These are phyloP conservation scores for Neurospora sublineolata DNA, from an alignment of 495 filamentous ascomycete genomes.

Conservation along the genomic window DNA sequence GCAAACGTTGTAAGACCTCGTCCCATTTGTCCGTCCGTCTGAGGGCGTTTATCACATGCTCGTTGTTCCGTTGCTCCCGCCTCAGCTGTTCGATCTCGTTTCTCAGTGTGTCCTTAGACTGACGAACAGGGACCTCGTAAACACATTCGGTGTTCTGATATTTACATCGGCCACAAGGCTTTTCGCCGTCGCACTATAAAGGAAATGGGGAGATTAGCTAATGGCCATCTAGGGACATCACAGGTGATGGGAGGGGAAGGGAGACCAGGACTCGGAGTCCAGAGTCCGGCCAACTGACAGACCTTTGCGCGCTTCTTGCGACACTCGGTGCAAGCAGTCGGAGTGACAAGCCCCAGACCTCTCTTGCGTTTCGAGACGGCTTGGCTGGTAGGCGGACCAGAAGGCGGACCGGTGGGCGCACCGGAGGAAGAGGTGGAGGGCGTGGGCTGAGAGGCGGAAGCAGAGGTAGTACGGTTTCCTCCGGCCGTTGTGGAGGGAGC, in stretches of 20 bases:
- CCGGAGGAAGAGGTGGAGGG: constrained; percentile 12
- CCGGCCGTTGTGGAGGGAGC: constrained; percentile 5
- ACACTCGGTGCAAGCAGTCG: constrained; percentile 47
- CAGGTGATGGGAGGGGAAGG: background rate
- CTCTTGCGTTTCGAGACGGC: constrained; percentile 32
- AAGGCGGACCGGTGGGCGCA: background rate
- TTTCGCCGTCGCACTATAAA: constrained; percentile 41
- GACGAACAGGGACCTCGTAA: constrained; percentile 43
- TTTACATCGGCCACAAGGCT: constrained; percentile 39
- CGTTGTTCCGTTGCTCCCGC: constrained; percentile 31
- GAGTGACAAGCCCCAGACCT: constrained; percentile 41
- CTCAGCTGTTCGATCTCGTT: constrained; percentile 40
- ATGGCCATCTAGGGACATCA: background rate
- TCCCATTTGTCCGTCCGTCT: constrained; percentile 32
- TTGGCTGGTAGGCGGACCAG: constrained; percentile 2
- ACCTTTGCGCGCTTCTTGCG: constrained; percentile 48
- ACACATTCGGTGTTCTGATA: constrained; percentile 37
- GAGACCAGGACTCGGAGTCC: background rate
- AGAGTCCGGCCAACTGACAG: background rate
- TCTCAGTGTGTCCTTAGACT: constrained; percentile 43
- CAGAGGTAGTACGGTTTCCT: constrained; percentile 1
- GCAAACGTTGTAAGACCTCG: constrained; percentile 36
- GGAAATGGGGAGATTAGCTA: background rate
- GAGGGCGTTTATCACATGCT: constrained; percentile 36
- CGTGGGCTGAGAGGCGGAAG: constrained; percentile 8